Conservation (phyloP, 2,329 filamentous ascomycete species). For the Zymoseptoria crescenta region DNA sequence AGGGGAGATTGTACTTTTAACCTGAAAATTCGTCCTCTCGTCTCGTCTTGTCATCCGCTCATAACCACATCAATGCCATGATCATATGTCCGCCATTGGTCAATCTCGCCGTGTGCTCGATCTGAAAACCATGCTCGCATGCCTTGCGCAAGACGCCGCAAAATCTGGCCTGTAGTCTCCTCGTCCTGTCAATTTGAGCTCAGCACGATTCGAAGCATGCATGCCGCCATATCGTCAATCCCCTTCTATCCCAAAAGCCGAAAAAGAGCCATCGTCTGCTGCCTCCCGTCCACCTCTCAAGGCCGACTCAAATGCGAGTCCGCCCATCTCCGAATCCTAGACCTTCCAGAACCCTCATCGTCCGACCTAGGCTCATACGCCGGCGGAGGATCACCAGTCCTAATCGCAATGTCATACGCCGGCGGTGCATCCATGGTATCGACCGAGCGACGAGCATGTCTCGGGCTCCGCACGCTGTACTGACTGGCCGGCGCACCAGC, state of each 20-base stretch:
- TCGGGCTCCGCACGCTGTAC: slow-evolving; percentile 13
- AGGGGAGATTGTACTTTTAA: not conserved
- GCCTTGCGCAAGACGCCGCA: not conserved
- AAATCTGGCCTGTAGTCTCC: not conserved
- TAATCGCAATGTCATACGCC: slow-evolving; percentile 23
- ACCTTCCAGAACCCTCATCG: slow-evolving; percentile 16
- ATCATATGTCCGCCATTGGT: not conserved
- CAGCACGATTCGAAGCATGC: not conserved
- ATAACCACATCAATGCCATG: not conserved
- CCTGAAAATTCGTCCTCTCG: not conserved
- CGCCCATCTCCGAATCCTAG: not conserved
- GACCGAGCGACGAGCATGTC: slow-evolving; percentile 20
- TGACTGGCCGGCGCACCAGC: slow-evolving; percentile 7
- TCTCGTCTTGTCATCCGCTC: not conserved
- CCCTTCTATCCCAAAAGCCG: not conserved
- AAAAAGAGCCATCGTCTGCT: not conserved
- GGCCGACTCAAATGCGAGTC: not conserved
- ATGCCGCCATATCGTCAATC: not conserved
- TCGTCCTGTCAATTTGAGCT: not conserved
- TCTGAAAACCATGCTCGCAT: not conserved
- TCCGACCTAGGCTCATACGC: slow-evolving; percentile 26
- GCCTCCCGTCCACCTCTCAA: not conserved
- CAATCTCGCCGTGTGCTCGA: not conserved
- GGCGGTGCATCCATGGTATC: slow-evolving; percentile 24
- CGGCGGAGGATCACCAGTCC: slow-evolving; percentile 24